phyloP scores from a whole-genome alignment of 2,329 filamentous ascomycete species.

The Sporothrix variecibatus region DNA sequence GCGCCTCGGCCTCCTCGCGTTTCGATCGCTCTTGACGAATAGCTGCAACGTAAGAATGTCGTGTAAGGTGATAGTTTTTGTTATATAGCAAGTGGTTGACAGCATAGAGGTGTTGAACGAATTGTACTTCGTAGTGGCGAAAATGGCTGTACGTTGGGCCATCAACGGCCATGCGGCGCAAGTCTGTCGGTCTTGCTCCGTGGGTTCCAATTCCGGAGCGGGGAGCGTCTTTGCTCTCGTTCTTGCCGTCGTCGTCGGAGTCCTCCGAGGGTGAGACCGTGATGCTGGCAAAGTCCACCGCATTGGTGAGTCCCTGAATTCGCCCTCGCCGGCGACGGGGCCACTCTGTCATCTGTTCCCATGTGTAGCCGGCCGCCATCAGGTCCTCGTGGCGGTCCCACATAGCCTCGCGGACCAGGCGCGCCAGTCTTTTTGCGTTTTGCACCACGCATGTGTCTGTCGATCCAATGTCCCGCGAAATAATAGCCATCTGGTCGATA shows the following conservation, averaged over 20 bases:
- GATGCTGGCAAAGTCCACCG: not conserved
- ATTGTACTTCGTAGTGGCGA: not conserved
- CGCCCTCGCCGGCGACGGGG: too few relatives aligned
- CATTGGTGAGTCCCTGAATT: not conserved
- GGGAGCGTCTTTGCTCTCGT: not conserved
- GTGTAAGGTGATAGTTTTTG: not conserved
- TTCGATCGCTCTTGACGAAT: not conserved
- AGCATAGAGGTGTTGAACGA: not conserved
- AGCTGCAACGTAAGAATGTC: not conserved
- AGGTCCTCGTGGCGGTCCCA: not conserved
- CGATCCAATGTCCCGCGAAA: not conserved
- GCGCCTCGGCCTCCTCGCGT: not conserved
- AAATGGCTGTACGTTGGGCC: not conserved
- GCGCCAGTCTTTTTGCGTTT: not conserved
- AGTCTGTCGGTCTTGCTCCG: not conserved
- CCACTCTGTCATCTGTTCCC: not conserved
- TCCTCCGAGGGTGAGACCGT: not conserved
- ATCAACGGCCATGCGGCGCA: constrained; percentile 2
- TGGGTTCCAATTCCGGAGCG: not conserved
- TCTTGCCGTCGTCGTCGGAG: not conserved
- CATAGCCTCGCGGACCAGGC: not conserved
- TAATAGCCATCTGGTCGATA: not conserved
- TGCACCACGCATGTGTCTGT: not conserved
- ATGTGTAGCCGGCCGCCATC: not conserved
- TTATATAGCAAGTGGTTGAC: not conserved